These are phyloP conservation scores for Fusarium oligoseptatum DNA, from an alignment of 2,329 filamentous ascomycete species.

Conservation along the genomic window DNA sequence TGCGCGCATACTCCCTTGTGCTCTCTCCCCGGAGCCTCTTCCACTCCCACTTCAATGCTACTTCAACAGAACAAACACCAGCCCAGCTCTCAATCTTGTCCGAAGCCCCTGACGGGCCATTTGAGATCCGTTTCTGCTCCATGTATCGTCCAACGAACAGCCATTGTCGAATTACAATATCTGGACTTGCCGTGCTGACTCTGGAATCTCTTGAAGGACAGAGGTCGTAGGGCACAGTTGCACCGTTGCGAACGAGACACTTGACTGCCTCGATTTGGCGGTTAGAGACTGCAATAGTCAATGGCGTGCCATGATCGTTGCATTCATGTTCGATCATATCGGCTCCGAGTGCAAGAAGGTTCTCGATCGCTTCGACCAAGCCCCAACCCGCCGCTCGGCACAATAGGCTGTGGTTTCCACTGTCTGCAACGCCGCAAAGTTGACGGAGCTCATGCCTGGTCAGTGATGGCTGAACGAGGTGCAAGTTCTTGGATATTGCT, in stretches of 20 bases:
- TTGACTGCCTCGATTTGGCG: background rate
- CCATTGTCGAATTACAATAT: background rate
- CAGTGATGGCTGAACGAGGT: background rate
- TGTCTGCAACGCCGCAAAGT: background rate
- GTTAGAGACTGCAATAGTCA: background rate
- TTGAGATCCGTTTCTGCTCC: too few relatives aligned
- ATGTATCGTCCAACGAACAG: background rate
- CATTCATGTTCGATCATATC: background rate
- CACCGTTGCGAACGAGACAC: background rate
- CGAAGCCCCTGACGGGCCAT: too few relatives aligned
- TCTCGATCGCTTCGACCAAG: background rate
- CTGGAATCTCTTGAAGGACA: background rate
- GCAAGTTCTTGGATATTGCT: background rate
- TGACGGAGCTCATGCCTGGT: background rate
- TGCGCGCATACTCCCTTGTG: too few relatives aligned
- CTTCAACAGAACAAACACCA: too few relatives aligned
- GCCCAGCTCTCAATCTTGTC: too few relatives aligned
- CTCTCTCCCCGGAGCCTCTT: too few relatives aligned
- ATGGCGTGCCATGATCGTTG: conserved; percentile 3
- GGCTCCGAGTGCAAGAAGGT: background rate
- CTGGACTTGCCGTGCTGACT: background rate
- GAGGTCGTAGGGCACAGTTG: background rate
- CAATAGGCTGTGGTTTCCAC: background rate
- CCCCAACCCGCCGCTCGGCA: background rate
- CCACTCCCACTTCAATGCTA: too few relatives aligned